Evolutionary conservation across 2,329 filamentous ascomycete genomes (phyloP), one percentile per base, ranked within the genome.

Genomic region (Fusarium torulosum): DNA sequence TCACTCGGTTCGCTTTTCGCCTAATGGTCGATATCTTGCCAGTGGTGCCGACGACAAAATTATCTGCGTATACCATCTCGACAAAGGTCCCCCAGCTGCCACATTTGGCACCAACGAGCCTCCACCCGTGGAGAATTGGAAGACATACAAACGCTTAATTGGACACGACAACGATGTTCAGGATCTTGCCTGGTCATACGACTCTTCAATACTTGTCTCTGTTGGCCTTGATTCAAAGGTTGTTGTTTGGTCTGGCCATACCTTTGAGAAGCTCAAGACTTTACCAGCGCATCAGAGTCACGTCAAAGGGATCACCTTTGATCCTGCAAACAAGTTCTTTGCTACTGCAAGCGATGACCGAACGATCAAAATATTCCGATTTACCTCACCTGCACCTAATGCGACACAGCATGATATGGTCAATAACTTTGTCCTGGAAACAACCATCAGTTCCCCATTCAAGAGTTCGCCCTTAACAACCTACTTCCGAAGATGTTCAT

Each of bases 161-260:
- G 96, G 96, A 17, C 96, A 99, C 77, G 96, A 99, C 75, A 99
- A 98, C 76, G 96, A 99, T 81, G 94, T 99, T 7, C 96, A 99
- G 79, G 96, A 99, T 81, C 83, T 99, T 59, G 96, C 94, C 29
- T 99, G 96, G 96, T 97, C 96, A 20, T 90, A 91, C 76, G 96
- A 99, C 81, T 97, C 94, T 29, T 97, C 95, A 2, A 93, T 99
- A 54, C 83, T 99, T 63, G 94, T 98, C 6, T 98, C 96, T 0
- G 96, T 99, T 25, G 96, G 96, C 3, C 82, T 99, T 70, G 96
- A 99, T 80, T 98, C 96, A 42, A 99, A 99, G 80, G 91, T 99
- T 15, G 96, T 99, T 11, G 91, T 99, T 21, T 99, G 96, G 96
- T 98, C 95, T 2, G 96, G 96, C 1, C 91, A 96, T 79, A 98